These are phyloP conservation scores for Polygonum aviculare DNA, from an alignment of 148 eudicot genomes.

Conservation along the genomic window DNA sequence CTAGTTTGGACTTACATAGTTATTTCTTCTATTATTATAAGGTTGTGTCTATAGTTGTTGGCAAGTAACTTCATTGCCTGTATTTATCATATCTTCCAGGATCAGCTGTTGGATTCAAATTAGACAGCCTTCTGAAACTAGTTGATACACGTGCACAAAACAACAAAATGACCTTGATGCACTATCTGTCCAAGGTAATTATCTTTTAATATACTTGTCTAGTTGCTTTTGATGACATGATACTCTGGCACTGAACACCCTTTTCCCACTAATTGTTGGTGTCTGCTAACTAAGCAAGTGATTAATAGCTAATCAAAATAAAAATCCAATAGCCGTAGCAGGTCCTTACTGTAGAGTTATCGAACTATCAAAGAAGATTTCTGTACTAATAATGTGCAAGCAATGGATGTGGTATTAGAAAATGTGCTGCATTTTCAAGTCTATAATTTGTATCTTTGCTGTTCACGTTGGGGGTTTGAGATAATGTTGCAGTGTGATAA, in stretches of 20 bases:
- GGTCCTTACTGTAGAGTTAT: background rate
- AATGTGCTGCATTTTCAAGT: background rate
- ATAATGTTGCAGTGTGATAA: background rate
- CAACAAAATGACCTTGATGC: slow-evolving; percentile 97
- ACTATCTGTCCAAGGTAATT: slow-evolving; percentile 89
- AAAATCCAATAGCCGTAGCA: background rate
- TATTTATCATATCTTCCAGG: slow-evolving; percentile 35
- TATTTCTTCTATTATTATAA: slow-evolving; percentile 7
- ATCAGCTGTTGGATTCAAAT: slow-evolving; percentile 91
- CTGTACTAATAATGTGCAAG: background rate
- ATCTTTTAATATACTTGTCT: background rate
- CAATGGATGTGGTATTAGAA: background rate
- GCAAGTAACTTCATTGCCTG: background rate
- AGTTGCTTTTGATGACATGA: background rate
- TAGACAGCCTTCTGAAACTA: slow-evolving; percentile 94
- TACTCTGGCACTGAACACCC: background rate
- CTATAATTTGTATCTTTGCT: background rate
- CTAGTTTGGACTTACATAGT: slow-evolving; percentile 3
- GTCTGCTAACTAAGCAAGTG: background rate
- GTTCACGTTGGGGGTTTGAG: background rate
- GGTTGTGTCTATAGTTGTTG: slow-evolving; percentile 5
- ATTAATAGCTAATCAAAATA: background rate
- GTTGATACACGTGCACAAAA: slow-evolving; percentile 98
- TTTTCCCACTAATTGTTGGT: background rate
- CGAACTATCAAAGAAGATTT: background rate